Conservation (phyloP, 495 filamentous ascomycete genomes). For the Xanthoparmelia taractica region DNA sequence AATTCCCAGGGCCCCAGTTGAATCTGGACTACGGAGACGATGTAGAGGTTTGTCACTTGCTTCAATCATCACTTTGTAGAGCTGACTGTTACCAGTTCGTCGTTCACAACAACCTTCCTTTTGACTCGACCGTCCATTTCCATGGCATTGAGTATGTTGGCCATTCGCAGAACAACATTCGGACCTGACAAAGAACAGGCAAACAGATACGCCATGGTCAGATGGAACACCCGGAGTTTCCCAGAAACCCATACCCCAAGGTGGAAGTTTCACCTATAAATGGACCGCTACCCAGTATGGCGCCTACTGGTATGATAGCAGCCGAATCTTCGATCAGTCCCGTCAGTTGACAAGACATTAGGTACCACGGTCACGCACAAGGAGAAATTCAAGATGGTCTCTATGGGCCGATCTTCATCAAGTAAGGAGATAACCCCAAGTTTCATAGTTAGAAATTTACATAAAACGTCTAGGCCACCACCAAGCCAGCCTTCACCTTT, state of each 20-base stretch:
- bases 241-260: conserved; percentile 40
- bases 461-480: conserved; percentile 30
- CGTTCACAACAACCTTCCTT: conserved; percentile 49
- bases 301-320: conserved; percentile 36
- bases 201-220: conserved; percentile 38
- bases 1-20: conserved; percentile 52
- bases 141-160: conserved; percentile 34
- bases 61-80: not conserved
- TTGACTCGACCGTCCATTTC: conserved; percentile 47
- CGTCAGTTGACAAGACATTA: conserved; percentile 30
- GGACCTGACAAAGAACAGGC: conserved; percentile 28
- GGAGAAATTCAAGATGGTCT: conserved; percentile 46
- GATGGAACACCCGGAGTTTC: conserved; percentile 47
- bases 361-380: conserved; percentile 46
- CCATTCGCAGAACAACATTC: too few species aligned
- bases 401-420: conserved; percentile 45
- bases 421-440: conserved; percentile 8
- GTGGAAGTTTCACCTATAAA: conserved; percentile 37
- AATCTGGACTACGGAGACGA: conserved; percentile 53
- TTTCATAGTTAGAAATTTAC: not conserved
- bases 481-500: conserved; percentile 39
- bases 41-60: conserved; percentile 41
- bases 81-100: conserved; percentile 24
- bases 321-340: not conserved
- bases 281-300: conserved; percentile 45